Base-by-base conservation (phyloP, 257 asterid genomes). In the Scutellaria baicalensis region DNA sequence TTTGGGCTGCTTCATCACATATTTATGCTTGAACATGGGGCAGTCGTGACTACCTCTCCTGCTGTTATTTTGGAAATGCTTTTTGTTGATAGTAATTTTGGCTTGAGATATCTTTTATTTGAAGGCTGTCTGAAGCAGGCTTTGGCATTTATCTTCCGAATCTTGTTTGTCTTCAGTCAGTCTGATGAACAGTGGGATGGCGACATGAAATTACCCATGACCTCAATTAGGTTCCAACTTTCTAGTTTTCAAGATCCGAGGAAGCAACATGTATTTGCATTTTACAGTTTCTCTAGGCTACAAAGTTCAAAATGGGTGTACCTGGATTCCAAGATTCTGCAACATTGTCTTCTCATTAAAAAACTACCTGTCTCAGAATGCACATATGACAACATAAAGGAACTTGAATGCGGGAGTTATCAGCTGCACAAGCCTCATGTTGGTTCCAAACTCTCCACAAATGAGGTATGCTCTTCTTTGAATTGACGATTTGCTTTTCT, bases 121-220 rank as follows among this genome's bases (percentile, higher is more conserved):
- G 98, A 89, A 74, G 92, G 97, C 50, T 79, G 85, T 85, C 73
- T 94, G 84, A 81, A 81, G 76, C 87, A 80, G 68, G 95, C 93
- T 65, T 70, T 92, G 68, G 76, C 83, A 74, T 80, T 88, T 66
- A 75, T 92, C 76, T 82, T 89, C 78, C 68, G 75, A 58, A 83
- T 91, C 71, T 83, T 89, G 79, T 73, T 78, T 42, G 86, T 80
- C 61, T 89, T 92, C 70, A 68, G 75, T 85, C 83, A 81, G 69
- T 81, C 83, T 56, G 78, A 76, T 61, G 89, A 79, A 64, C 83
- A 78, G 33, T 69, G 72, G 83, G 83, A 76, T 44, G 77, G 64
- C 12, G 82, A 82, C 66, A 40, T 79, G 81, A 84, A 79, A 72
- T 76, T 85, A 70, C 99, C 99, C n/a, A 83, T 82, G 75, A 88